Conservation (phyloP, 345 rosid genomes). For the Euphorbia pulcherrima region DNA sequence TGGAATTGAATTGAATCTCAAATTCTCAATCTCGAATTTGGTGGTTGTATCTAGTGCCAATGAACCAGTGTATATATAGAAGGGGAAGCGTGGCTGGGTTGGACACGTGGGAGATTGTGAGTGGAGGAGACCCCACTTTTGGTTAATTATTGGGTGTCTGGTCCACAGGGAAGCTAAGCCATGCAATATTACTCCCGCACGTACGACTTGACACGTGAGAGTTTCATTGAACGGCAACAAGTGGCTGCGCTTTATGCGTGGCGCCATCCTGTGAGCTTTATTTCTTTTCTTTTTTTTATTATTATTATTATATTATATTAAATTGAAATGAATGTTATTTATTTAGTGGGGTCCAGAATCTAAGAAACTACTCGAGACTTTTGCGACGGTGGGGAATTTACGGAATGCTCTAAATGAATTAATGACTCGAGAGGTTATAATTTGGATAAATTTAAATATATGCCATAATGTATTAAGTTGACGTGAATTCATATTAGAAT, state of each 20-base stretch:
- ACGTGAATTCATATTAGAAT: no score
- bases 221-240: background rate
- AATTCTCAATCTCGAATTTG: background rate
- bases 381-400: background rate
- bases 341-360: background rate
- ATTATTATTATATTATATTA: no score
- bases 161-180: slow-evolving; percentile 9
- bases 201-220: slow-evolving; percentile 7
- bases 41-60: background rate
- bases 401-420: no score
- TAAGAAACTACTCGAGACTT: background rate
- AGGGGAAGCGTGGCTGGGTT: accelerated
- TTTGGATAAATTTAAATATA: no score
- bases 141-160: background rate
- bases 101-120: slow-evolving; percentile 31
- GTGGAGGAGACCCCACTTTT: slow-evolving; percentile 21
- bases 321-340: background rate
- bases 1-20: no score
- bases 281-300: background rate
- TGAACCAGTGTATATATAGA: slow-evolving; percentile 24
- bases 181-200: slow-evolving; percentile 3
- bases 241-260: slow-evolving; percentile 18
- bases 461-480: no score
- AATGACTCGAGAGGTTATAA: no score
- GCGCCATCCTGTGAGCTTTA: slow-evolving; percentile 5